These are phyloP conservation scores for Dactylellina haptotyla DNA, from an alignment of 2,329 filamentous ascomycete genomes.

Conservation along the genomic window DNA sequence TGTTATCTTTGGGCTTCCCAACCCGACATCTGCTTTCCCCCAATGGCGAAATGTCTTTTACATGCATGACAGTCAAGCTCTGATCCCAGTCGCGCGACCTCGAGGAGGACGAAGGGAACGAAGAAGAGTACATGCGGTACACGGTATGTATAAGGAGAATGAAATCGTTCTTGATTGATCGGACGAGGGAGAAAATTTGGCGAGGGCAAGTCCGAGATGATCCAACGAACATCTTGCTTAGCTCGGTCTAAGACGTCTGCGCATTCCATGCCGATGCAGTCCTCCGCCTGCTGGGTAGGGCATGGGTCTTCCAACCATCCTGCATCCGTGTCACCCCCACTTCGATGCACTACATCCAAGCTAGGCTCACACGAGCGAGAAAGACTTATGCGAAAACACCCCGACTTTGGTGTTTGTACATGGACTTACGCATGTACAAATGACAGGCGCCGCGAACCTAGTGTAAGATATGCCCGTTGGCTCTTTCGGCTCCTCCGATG, in stretches of 20 bases:
- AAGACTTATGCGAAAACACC: conserved; percentile 28
- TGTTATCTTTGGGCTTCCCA: conserved; percentile 42
- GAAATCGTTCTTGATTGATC: conserved; percentile 13
- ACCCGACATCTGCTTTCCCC: conserved; percentile 51
- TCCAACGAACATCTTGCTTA: conserved; percentile 37
- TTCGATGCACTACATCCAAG: conserved; percentile 7
- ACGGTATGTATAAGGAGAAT: conserved; percentile 17
- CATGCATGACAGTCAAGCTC: conserved; percentile 28
- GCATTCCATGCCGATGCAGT: conserved; percentile 42
- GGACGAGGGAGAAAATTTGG: conserved; percentile 32
- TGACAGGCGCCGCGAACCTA: conserved; percentile 42
- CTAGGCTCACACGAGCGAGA: conserved; percentile 29
- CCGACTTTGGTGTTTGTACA: conserved; percentile 19
- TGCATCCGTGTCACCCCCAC: conserved; percentile 37
- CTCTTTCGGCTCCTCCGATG: conserved; percentile 19
- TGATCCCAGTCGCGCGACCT: not conserved
- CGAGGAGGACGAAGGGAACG: not conserved
- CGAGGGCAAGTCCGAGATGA: conserved; percentile 36
- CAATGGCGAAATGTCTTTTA: conserved; percentile 26
- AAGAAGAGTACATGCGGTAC: not conserved
- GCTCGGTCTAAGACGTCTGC: conserved; percentile 21
- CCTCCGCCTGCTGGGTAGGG: conserved; percentile 23
- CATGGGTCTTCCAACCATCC: conserved; percentile 8
- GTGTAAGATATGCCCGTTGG: conserved; percentile 48
- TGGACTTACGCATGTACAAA: conserved; percentile 30